Evolutionary conservation across 2,329 filamentous ascomycete species (phyloP).

Genomic region (Neocatenulostroma microsporum): DNA sequence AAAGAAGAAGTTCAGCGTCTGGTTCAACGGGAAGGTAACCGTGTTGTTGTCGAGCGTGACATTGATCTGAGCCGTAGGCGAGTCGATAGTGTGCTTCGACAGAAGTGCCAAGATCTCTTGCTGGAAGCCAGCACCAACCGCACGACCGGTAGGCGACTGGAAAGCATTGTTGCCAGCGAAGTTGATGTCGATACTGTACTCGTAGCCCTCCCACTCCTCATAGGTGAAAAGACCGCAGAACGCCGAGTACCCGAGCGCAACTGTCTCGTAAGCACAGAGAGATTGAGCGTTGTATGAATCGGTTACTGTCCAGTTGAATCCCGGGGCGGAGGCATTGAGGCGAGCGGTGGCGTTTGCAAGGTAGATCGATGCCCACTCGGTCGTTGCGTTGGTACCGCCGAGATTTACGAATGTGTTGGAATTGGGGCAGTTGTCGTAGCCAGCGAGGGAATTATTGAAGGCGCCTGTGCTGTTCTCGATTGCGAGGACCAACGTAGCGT

Average conservation of each 20-base stretch:
- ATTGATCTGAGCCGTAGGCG: slow-evolving; percentile 46
- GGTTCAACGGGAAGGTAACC: slow-evolving; percentile 64
- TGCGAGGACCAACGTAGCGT: slow-evolving; percentile 56
- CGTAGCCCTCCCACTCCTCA: slow-evolving; percentile 64
- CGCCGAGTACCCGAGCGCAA: slow-evolving; percentile 65
- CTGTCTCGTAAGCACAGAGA: slow-evolving; percentile 69
- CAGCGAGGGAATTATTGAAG: slow-evolving; percentile 61
- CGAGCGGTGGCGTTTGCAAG: slow-evolving; percentile 56
- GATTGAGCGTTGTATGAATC: slow-evolving; percentile 62
- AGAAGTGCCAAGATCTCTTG: too few species aligned
- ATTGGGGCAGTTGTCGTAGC: slow-evolving; percentile 60
- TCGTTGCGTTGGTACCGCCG: slow-evolving; percentile 47
- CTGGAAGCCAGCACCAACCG: slow-evolving; percentile 41
- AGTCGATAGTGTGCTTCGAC: slow-evolving; percentile 47
- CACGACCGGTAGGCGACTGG: slow-evolving; percentile 55
- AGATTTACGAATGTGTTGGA: slow-evolving; percentile 39
- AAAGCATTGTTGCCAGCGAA: slow-evolving; percentile 53
- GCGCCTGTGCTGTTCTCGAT: slow-evolving; percentile 48
- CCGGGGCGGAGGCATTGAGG: slow-evolving; percentile 39
- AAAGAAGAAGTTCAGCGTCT: slow-evolving; percentile 69
- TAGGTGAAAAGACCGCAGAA: slow-evolving; percentile 71
- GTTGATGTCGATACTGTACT: slow-evolving; percentile 59
- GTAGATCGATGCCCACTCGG: slow-evolving; percentile 57
- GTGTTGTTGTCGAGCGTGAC: slow-evolving; percentile 61
- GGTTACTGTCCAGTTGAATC: slow-evolving; percentile 52